Percentiles rank a stretch among this genome's conserved stretches.
These are phyloP conservation scores for Colletotrichum scovillei DNA, from an alignment of 2,329 filamentous ascomycete species.

Conservation along the genomic window DNA sequence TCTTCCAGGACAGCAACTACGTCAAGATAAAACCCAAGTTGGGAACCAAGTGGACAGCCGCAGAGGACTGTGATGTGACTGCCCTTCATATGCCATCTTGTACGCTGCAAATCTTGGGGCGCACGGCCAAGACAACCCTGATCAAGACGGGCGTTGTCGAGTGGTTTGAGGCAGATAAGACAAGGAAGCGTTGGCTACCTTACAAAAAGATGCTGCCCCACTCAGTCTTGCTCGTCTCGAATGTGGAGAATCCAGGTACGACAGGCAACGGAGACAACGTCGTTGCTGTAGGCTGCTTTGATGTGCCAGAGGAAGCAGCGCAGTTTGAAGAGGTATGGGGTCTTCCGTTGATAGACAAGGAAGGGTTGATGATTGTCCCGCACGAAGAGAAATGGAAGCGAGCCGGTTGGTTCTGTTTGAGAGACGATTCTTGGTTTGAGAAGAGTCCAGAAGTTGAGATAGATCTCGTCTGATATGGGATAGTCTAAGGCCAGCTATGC, in stretches of 20 bases:
- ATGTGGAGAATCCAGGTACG: background rate
- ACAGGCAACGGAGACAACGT: background rate
- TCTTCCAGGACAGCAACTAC: background rate
- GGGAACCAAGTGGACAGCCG: background rate
- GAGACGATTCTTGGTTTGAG: conserved; percentile 5
- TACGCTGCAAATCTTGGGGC: background rate
- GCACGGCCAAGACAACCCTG: background rate
- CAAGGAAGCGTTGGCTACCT: background rate
- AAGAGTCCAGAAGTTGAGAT: background rate
- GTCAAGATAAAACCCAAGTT: conserved; percentile 2
- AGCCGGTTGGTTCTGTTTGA: conserved; percentile 7
- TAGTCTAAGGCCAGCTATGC: no score
- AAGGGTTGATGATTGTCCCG: conserved; percentile 7
- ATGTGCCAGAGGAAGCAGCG: conserved; percentile 9
- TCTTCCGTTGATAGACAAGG: background rate
- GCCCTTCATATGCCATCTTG: conserved; percentile 13
- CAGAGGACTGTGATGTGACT: background rate
- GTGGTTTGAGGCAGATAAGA: background rate
- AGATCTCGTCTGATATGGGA: background rate
- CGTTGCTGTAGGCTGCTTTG: conserved; percentile 6
- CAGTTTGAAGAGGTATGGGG: background rate
- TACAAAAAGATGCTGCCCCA: background rate
- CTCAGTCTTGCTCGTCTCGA: background rate
- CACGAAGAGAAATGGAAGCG: conserved; percentile 7
- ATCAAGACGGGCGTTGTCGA: background rate